phyloP scores from a whole-genome alignment of 2,329 filamentous ascomycete species.

The Phoma herbarum region DNA sequence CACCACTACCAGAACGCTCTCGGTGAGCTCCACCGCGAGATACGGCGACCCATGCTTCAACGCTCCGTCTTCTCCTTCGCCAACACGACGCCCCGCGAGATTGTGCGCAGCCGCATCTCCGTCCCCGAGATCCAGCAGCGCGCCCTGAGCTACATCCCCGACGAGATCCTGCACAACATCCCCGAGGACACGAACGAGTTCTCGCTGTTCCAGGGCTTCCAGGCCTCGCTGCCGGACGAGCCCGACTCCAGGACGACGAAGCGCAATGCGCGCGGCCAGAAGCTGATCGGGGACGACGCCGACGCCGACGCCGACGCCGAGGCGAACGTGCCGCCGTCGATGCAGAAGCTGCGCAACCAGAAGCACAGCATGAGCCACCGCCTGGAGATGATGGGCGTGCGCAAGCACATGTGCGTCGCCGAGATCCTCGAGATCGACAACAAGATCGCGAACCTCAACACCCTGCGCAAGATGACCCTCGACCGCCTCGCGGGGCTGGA shows the following conservation, averaged over 20 bases:
- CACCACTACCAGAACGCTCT: constrained; percentile 86
- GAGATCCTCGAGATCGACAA: constrained; percentile 97
- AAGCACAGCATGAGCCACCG: constrained; percentile 81
- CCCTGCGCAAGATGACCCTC: constrained; percentile 90
- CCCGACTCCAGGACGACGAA: too few species aligned
- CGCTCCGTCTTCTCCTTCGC: constrained; percentile 91
- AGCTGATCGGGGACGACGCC: constrained; percentile 72
- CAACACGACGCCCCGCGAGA: constrained; percentile 88
- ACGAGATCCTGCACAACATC: constrained; percentile 88
- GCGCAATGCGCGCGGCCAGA: constrained; percentile 76
- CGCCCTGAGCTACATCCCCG: constrained; percentile 84
- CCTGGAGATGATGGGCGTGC: constrained; percentile 87
- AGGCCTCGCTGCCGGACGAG: constrained; percentile 83
- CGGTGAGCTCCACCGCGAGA: constrained; percentile 86
- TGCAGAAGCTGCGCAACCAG: constrained; percentile 80
- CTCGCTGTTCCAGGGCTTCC: constrained; percentile 95
- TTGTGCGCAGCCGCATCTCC: constrained; percentile 91
- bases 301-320: neutral
- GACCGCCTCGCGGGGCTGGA: constrained; percentile 87
- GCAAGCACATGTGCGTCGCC: constrained; percentile 97
- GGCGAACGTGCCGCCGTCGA: constrained; percentile 63
- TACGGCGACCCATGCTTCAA: constrained; percentile 84
- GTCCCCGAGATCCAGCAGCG: constrained; percentile 93
- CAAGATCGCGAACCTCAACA: constrained; percentile 92
- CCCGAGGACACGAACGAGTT: constrained; percentile 87